Base-by-base conservation (phyloP, 169 alveolate species). In the Eimeria acervulina region DNA sequence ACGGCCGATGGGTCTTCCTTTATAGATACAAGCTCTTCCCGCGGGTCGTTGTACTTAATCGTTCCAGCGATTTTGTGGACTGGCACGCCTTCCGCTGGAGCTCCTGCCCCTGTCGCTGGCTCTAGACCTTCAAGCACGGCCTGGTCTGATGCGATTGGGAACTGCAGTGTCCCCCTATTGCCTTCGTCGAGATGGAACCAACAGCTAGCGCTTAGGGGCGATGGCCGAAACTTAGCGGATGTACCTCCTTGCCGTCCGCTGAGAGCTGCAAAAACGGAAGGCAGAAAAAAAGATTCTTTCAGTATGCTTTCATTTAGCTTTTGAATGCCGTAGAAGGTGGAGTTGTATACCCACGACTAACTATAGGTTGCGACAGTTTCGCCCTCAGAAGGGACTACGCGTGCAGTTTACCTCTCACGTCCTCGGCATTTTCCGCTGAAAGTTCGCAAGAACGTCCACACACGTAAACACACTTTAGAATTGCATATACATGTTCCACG, bases 1-100 rank as follows among this genome's bases (percentile, higher is more conserved):
- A 93, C 89, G 12, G 96, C 96, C 38, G 80, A 51, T 19, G 96
- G 94, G 26, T 93, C 96, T 1, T 81, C 31, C 47, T 66, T 51
- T 52, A 93, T 93, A 2, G 72, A 31, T 23, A 31, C 47, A 31
- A 93, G 93, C 78, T 93, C 96, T 31, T 66, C 90, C 13, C 96
- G 93, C 0, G 61, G 52, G 31, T 93, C 93, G n/a, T 42, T 80
- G 61, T 93, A 93, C 36, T 44, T 26, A 42, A 93, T 61, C 10
- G n/a, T 36, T 28, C 93, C 93, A 21, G 31, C 21, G 93, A 85
- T 85, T 61, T 52, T 38, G 59, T 85, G 80, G 8, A 38, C 80
- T 23, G 93, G 96, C 3, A 59, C 19, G 19, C 96, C 96, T 40
- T 93, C 94, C n/a, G 80, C 44, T 21, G 94, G 94, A 2, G 84